Evolutionary conservation across 257 asterid genomes (phyloP), one percentile per base, ranked within the genome.

Genomic region (Ilex asprella): DNA sequence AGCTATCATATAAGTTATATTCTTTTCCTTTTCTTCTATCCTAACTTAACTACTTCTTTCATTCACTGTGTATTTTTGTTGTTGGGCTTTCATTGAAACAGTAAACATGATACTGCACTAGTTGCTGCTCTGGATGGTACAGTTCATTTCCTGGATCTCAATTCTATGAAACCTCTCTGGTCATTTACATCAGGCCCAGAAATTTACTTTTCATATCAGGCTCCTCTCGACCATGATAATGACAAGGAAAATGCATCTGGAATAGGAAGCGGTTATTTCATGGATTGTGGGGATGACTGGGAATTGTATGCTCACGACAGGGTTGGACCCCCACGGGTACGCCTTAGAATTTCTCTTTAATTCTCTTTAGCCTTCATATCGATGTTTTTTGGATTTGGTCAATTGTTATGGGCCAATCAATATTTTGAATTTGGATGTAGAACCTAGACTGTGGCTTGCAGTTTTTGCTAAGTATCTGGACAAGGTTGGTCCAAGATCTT

Each of bases 271-370:
- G 79, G 65, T 68, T 89, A 88, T 73, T 89, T 75, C 74, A 86
- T 92, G 60, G 99, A 89, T 69, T 84, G 86, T 70, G 97, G 92
- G 53, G 98, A 86, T 64, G 95, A 92, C 58, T 86, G 94, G 94
- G 89, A 81, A 72, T 62, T 92, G 21, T 89, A 89, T 68, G 97
- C 91, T 3, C 95, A 92, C 81, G 83, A 58, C 72, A 79, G 83
- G 77, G 91, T 81, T 35, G 95, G 95, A 51, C 80, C 27, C 27
- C 27, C 81, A 71, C 76, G 84, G 95, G 98, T 91, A 79, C 13
- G 55, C 64, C 60, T 59, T 30, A 46, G 59, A 39, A 31, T 55
- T 31, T 12, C 27, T 21, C 27, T 21, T 21, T 21, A 21, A 21
- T 56, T 29, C 44, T 49, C 59, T 71, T 21, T 47, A 66, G 52